A percentile compares a stretch with the other conserved stretches of the same genome.
These are phyloP conservation scores for Geotrichum carabidarum DNA, from an alignment of 1,139 yeast species.

Conservation along the genomic window DNA sequence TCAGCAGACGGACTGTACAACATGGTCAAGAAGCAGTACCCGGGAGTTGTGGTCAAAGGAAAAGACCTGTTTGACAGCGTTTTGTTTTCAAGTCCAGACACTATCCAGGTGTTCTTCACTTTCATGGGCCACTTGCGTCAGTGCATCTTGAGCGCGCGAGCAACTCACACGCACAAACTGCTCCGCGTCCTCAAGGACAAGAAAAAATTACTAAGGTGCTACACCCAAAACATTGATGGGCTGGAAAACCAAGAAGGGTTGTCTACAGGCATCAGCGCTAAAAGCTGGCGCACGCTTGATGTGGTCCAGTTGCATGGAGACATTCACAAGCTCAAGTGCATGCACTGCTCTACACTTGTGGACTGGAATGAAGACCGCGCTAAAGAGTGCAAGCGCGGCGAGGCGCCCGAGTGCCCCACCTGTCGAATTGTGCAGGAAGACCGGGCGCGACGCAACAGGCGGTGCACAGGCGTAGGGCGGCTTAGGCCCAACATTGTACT, in stretches of 20 bases:
- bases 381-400: conserved; percentile 46
- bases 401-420: conserved; percentile 58
- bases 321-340: conserved; percentile 67
- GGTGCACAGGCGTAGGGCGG: conserved; percentile 58
- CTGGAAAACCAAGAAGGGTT: conserved; percentile 47
- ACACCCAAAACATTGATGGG: conserved; percentile 73
- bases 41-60: conserved; percentile 63
- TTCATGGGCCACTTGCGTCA: conserved; percentile 71
- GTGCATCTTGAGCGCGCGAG: conserved; percentile 59
- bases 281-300: conserved; percentile 42
- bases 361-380: conserved; percentile 58
- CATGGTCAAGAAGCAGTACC: conserved; percentile 59
- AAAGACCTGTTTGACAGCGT: conserved; percentile 87
- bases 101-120: conserved; percentile 67
- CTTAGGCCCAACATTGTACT: conserved; percentile 70
- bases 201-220: conserved; percentile 72
- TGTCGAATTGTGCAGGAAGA: conserved; percentile 53
- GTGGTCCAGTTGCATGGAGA: conserved; percentile 92
- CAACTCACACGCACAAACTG: conserved; percentile 81
- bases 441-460: conserved; percentile 55
- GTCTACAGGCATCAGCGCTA: conserved; percentile 25
- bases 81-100: conserved; percentile 61
- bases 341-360: conserved; percentile 55
- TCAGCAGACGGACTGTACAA: conserved; percentile 79
- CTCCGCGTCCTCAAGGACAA: conserved; percentile 60